Percentiles rank a stretch among this genome's conserved stretches.
Evolutionary conservation across 805 yeast species (phyloP).

Genomic region (Pichia manshurica): DNA sequence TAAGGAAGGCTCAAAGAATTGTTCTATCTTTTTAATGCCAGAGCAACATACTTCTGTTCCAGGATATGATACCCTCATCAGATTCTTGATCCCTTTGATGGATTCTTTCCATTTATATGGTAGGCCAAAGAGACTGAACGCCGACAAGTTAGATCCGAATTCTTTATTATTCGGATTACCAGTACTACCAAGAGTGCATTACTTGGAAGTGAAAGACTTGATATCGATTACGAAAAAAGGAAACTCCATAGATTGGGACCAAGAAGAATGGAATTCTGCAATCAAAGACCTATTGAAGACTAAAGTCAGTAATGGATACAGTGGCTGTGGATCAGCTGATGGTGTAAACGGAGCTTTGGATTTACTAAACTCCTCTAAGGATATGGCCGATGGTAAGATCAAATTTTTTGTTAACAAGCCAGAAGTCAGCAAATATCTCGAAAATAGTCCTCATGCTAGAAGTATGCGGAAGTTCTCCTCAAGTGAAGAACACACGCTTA

Average conservation of each 20-base stretch:
- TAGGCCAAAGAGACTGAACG: constrained; percentile 67
- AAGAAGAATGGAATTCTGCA: constrained; percentile 52
- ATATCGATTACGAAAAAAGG: constrained; percentile 34
- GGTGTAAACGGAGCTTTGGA: constrained; percentile 55
- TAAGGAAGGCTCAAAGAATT: constrained; percentile 45
- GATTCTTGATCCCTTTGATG: constrained; percentile 68
- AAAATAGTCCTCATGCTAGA: constrained; percentile 10
- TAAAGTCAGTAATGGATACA: constrained; percentile 56
- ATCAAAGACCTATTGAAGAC: constrained; percentile 51
- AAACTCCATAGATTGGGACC: constrained; percentile 43
- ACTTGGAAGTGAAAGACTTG: constrained; percentile 60
- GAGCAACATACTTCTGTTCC: constrained; percentile 76
- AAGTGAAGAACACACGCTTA: constrained; percentile 1
- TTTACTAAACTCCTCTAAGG: constrained; percentile 21
- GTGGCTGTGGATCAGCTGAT: constrained; percentile 69
- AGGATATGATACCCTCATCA: constrained; percentile 77
- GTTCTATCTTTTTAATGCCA: constrained; percentile 76
- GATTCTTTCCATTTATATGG: constrained; percentile 80
- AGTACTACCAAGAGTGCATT: constrained; percentile 70
- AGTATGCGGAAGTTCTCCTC: constrained; percentile 1
- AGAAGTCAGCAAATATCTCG: constrained; percentile 10
- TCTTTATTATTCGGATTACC: constrained; percentile 80
- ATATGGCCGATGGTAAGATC: constrained; percentile 22
- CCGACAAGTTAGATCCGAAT: constrained; percentile 60
- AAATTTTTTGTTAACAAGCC: constrained; percentile 17